Percentiles rank a stretch among this genome's conserved stretches.
Evolutionary conservation across 2,329 filamentous ascomycete genomes (phyloP).

Genomic region (Sclerotinia borealis): DNA sequence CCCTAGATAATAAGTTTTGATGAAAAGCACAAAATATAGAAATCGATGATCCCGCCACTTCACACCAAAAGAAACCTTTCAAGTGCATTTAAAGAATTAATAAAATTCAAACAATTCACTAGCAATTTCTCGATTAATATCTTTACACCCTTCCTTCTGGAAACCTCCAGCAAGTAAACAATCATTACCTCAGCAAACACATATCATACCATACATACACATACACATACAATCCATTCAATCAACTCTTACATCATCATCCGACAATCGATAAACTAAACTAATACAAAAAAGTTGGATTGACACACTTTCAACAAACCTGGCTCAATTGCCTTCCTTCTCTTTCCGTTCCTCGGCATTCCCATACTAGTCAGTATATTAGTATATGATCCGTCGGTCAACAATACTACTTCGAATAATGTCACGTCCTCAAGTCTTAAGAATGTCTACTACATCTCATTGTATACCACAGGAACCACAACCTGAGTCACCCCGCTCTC

Average conservation of each 20-base stretch:
- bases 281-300: neutral
- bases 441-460: constrained; percentile 29
- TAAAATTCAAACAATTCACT: neutral
- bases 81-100: too few species aligned
- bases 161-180: neutral
- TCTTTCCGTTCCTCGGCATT: neutral
- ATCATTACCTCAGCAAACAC: neutral
- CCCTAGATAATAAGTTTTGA: neutral
- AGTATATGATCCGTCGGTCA: constrained; percentile 8
- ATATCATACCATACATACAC: neutral
- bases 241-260: constrained; percentile 4
- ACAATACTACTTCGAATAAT: constrained; percentile 17
- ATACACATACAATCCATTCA: neutral
- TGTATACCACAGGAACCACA: constrained; percentile 29
- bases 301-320: neutral
- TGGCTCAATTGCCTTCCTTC: neutral
- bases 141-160: too few species aligned
- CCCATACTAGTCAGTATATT: neutral
- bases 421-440: constrained; percentile 25
- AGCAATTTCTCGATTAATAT: neutral
- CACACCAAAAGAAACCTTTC: neutral
- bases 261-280: neutral
- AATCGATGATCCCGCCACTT: neutral
- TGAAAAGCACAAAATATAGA: neutral
- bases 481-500: constrained; percentile 18